These are phyloP conservation scores for Talaromyces liani DNA, from an alignment of 495 filamentous ascomycete species.

Conservation along the genomic window DNA sequence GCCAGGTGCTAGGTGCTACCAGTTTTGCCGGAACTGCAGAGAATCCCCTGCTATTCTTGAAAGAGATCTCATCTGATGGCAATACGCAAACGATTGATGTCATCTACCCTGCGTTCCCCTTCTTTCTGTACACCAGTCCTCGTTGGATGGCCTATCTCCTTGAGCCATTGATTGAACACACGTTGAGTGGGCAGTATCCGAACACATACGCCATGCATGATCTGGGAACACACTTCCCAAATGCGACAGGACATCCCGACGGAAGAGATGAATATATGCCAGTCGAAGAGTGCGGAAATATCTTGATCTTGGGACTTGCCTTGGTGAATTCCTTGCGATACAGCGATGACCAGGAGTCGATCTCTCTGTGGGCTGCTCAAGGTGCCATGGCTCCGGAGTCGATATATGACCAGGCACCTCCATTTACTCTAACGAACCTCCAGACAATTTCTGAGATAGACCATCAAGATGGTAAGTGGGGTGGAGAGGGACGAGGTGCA, in stretches of 20 bases:
- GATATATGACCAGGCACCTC: constrained; percentile 15
- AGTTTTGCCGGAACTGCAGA: constrained; percentile 83
- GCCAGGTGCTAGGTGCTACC: constrained; percentile 86
- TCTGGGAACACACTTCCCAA: constrained; percentile 81
- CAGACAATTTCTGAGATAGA: constrained; percentile 37
- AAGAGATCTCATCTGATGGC: constrained; percentile 92
- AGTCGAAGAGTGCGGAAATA: constrained; percentile 93
- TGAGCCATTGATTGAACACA: constrained; percentile 86
- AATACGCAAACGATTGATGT: constrained; percentile 97
- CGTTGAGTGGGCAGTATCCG: constrained; percentile 84
- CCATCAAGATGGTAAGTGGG: constrained; percentile 46
- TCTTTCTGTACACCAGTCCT: constrained; percentile 93
- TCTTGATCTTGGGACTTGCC: constrained; percentile 89
- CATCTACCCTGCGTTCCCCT: constrained; percentile 91
- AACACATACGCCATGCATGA: constrained; percentile 92
- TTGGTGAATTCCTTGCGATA: constrained; percentile 76
- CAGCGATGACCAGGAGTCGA: constrained; percentile 46
- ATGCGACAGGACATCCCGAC: constrained; percentile 82
- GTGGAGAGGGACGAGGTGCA: constrained; percentile 38
- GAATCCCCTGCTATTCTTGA: constrained; percentile 77
- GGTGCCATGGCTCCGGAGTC: constrained; percentile 16
- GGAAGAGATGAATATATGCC: constrained; percentile 95
- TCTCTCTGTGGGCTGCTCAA: constrained; percentile 41
- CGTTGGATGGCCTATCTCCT: constrained; percentile 85
- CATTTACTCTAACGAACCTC: constrained; percentile 36